These are phyloP conservation scores for Barbarea vulgaris DNA, from an alignment of 345 rosid species.

Conservation along the genomic window DNA sequence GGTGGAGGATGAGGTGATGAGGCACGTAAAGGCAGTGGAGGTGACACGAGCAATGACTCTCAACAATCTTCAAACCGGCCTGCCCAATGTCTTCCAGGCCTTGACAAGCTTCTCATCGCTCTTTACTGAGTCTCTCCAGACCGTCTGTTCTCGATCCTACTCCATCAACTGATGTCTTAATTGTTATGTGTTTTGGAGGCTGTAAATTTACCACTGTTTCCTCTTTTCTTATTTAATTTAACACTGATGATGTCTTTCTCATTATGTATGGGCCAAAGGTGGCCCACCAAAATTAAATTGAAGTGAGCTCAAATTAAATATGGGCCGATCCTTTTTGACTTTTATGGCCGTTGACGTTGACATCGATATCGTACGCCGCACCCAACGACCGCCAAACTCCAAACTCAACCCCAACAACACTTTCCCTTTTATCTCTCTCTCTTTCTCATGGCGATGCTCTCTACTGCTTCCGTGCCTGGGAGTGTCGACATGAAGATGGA, in stretches of 20 bases:
- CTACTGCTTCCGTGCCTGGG: constrained; percentile 45
- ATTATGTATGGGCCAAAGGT: background rate
- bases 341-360: constrained; percentile 31
- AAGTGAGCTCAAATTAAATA: constrained; percentile 18
- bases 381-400: constrained; percentile 32
- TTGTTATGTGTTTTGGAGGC: background rate
- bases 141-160: constrained; percentile 68
- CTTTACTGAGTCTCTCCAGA: constrained; percentile 58
- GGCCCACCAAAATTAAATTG: background rate
- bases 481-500: constrained; percentile 45
- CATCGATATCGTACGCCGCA: constrained; percentile 23
- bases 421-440: constrained; percentile 1
- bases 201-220: background rate
- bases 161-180: constrained; percentile 41
- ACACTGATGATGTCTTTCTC: background rate
- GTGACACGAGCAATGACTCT: constrained; percentile 83
- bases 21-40: constrained; percentile 83
- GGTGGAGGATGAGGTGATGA: constrained; percentile 87
- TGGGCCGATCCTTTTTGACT: constrained; percentile 20
- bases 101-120: constrained; percentile 78
- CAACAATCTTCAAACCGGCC: constrained; percentile 82
- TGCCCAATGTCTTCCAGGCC: constrained; percentile 90
- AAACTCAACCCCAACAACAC: constrained; percentile 10
- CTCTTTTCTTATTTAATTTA: constrained; percentile 2
- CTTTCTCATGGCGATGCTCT: constrained; percentile 47